Percentiles rank a stretch among this genome's conserved stretches.
These are phyloP conservation scores for Setaria viridis DNA, from an alignment of 202 grass and related monocot genomes.

Conservation along the genomic window DNA sequence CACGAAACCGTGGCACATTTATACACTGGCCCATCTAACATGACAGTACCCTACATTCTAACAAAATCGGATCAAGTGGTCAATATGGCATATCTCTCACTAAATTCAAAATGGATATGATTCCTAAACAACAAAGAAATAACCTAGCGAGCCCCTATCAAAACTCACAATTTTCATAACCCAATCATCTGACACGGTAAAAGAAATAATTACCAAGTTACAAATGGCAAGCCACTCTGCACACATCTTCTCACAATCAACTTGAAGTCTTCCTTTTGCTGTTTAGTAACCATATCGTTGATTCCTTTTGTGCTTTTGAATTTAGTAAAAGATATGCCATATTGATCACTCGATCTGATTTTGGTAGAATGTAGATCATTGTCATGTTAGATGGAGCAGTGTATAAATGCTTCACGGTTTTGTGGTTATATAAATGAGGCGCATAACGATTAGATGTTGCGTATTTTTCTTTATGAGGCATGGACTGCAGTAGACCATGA, in stretches of 20 bases:
- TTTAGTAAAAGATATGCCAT: constrained; percentile 14
- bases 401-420: neutral
- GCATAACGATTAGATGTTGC: neutral
- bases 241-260: constrained; percentile 22
- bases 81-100: constrained; percentile 11
- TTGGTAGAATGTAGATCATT: constrained; percentile 3
- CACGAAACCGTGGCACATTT: neutral
- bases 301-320: constrained; percentile 38
- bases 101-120: constrained; percentile 4
- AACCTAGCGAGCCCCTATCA: constrained; percentile 5
- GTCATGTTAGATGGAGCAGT: neutral
- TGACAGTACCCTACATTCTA: neutral
- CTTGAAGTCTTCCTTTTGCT: no score
- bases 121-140: neutral
- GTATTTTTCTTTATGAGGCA: neutral
- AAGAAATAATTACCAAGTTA: neutral
- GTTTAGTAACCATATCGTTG: neutral
- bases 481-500: neutral
- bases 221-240: neutral
- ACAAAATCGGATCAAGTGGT: neutral
- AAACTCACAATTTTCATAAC: neutral
- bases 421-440: neutral
- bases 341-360: neutral
- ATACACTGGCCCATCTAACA: neutral
- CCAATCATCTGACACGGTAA: neutral